Base-by-base conservation (phyloP, 495 filamentous ascomycete species). In the Penicillium paxilli region DNA sequence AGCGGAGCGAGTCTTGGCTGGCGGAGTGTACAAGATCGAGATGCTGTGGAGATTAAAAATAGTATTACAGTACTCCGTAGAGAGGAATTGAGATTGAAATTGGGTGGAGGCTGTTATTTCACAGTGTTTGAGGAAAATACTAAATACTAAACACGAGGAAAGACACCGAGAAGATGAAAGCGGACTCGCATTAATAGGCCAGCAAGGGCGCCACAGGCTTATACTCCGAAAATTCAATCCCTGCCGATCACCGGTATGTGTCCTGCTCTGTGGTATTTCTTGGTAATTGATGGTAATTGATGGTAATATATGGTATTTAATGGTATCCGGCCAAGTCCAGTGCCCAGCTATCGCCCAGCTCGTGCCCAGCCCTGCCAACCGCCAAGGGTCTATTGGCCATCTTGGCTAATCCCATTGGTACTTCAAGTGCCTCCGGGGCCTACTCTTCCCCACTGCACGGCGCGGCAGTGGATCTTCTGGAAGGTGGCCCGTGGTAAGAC, bases 1-100 rank as follows among this genome's bases (percentile, higher is more conserved):
- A 26, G 33, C 62, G 62, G 62, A 63, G 55, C 17, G 11, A 21
- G 58, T 58, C 62, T 64, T 64, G 62, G 62, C 62, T 40, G 46
- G 44, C 54, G 58, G 60, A 46, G 24, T 38, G 8, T 16, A 16
- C 17, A 38, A 6, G 35, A 38, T 32, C 10, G 30, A n/a, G n/a
- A n/a, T n/a, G n/a, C n/a, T n/a, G n/a, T n/a, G n/a, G n/a, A n/a
- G n/a, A n/a, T n/a, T n/a, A n/a, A n/a, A n/a, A n/a, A n/a, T n/a
- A n/a, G n/a, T n/a, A n/a, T n/a, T n/a, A n/a, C n/a, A n/a, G n/a
- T n/a, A n/a, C n/a, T n/a, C n/a, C n/a, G n/a, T n/a, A n/a, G n/a
- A n/a, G n/a, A n/a, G n/a, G n/a, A n/a, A n/a, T n/a, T n/a, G n/a
- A n/a, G n/a, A n/a, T n/a, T n/a, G n/a, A n/a, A n/a, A n/a, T n/a